Evolutionary conservation across 345 rosid genomes (phyloP), one percentile per base, ranked within the genome.

Genomic region (Linum lewisii): DNA sequence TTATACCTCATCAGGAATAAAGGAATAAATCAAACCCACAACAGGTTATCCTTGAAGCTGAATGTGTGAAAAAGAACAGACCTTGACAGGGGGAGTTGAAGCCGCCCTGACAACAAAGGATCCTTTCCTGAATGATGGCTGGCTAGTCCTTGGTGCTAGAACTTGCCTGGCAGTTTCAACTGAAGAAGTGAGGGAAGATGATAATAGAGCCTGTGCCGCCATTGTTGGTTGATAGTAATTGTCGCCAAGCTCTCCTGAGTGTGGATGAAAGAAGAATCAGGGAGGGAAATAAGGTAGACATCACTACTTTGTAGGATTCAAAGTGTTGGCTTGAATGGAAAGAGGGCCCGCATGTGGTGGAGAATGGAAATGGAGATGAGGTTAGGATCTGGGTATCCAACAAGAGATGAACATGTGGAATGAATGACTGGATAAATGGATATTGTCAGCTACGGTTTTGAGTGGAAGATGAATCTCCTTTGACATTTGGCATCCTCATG

Each of bases 21-120:
- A 29, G 4, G 7, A 29, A 8, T 4, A 29, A 29, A 26, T 26
- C 6, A 2, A 26, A 26, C 32, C 32, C 32, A 26, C 32, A n/a
- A n/a, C n/a, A n/a, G 34, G 7, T 29, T 29, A 29, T 4, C 34
- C 34, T 29, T 29, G 34, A 29, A 29, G 34, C 4, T 29, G 34
- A 42, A 8, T 2, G 2, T 3, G 47, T 4, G 15, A 11, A 16
- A 16, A 42, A 42, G 47, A 34, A 42, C 47, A 42, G 18, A 92
- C 98, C 98, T 93, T 88, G 42, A 78, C 99, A 15, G 99, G 99
- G 9, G 95, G 99, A 72, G 89, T 81, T 10, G 99, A 75, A 24
- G 97, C 61, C 32, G 99, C 95, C 73, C 77, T 79, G 10, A 86
- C 88, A 55, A 82, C 82, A 45, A 85, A 83, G 37, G 95, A 78